phyloP scores from a whole-genome alignment of 1,284 basidiomycete species.

The Melanopsichium pennsylvanicum region DNA sequence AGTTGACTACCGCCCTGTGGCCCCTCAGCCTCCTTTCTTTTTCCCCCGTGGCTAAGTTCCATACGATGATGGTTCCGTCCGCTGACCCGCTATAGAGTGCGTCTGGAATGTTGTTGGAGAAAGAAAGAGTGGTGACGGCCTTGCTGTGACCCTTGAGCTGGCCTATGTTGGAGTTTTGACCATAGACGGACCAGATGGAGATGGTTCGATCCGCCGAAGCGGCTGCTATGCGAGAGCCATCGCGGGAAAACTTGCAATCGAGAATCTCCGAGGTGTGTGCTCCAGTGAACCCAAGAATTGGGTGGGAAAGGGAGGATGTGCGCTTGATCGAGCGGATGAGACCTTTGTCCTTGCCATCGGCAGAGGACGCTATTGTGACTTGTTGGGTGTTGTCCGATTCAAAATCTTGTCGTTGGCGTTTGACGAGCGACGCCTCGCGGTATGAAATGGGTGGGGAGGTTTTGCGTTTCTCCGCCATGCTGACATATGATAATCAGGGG shows the following conservation, averaged over 20 bases:
- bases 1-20: constrained; percentile 62
- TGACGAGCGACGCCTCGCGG: constrained; percentile 47
- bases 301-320: constrained; percentile 49
- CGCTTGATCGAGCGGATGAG: constrained; percentile 51
- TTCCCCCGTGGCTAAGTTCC: constrained; percentile 52
- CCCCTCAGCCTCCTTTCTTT: constrained; percentile 59
- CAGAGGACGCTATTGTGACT: constrained; percentile 53
- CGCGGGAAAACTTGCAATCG: constrained; percentile 59
- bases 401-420: constrained; percentile 49
- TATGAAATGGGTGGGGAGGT: constrained; percentile 44
- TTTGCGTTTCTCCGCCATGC: constrained; percentile 63
- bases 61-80: constrained; percentile 61
- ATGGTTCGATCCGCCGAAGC: constrained; percentile 57
- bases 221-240: constrained; percentile 58
- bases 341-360: constrained; percentile 50
- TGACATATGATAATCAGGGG: background rate
- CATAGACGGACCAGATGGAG: constrained; percentile 63
- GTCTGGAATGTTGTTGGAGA: constrained; percentile 41
- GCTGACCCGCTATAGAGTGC: constrained; percentile 62
- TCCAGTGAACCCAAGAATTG: constrained; percentile 57
- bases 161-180: constrained; percentile 60
- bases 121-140: constrained; percentile 59
- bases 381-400: constrained; percentile 32
- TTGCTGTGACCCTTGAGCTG: constrained; percentile 58
- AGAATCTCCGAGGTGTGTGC: constrained; percentile 60